These are phyloP conservation scores for Escallonia herrerae DNA, from an alignment of 129 eudicot genomes.

Conservation along the genomic window DNA sequence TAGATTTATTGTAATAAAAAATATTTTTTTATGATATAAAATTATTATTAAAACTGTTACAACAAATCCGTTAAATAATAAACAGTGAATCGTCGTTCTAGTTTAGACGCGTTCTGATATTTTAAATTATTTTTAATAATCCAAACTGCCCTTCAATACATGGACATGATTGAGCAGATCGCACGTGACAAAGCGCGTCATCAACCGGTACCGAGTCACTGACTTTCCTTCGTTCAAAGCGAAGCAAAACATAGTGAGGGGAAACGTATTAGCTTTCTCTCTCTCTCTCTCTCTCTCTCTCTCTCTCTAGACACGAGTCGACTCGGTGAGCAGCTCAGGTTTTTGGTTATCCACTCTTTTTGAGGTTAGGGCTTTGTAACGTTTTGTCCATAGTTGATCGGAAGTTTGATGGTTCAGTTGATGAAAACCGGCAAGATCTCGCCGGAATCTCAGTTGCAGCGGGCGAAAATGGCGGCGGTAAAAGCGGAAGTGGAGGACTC, in stretches of 20 bases:
- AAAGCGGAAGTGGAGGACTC: slow-evolving; percentile 54
- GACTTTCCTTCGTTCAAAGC: background rate
- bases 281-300: background rate
- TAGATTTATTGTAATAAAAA: too few relatives aligned
- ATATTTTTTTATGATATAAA: too few relatives aligned
- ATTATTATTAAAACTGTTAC: too few relatives aligned
- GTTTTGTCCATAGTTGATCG: slow-evolving; percentile 1
- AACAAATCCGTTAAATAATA: too few relatives aligned
- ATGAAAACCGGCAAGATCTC: slow-evolving; percentile 39
- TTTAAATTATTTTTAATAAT: too few relatives aligned
- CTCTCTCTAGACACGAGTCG: background rate
- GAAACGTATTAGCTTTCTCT: background rate
- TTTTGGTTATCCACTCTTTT: background rate
- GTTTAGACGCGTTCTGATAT: too few relatives aligned
- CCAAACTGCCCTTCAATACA: too few relatives aligned
- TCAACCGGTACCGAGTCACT: too few relatives aligned
- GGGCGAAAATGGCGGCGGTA: slow-evolving; percentile 39
- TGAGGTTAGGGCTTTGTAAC: background rate
- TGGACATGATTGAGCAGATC: too few relatives aligned
- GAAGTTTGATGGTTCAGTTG: slow-evolving; percentile 44
- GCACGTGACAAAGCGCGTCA: too few relatives aligned
- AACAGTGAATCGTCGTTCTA: too few relatives aligned
- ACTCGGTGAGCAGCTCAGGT: background rate
- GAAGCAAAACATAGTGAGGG: background rate
- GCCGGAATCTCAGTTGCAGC: slow-evolving; percentile 30